A percentile compares a stretch with the other conserved stretches of the same genome.
Evolutionary conservation across 768 basidiomycete species (phyloP).

Genomic region (Mycena amicta): DNA sequence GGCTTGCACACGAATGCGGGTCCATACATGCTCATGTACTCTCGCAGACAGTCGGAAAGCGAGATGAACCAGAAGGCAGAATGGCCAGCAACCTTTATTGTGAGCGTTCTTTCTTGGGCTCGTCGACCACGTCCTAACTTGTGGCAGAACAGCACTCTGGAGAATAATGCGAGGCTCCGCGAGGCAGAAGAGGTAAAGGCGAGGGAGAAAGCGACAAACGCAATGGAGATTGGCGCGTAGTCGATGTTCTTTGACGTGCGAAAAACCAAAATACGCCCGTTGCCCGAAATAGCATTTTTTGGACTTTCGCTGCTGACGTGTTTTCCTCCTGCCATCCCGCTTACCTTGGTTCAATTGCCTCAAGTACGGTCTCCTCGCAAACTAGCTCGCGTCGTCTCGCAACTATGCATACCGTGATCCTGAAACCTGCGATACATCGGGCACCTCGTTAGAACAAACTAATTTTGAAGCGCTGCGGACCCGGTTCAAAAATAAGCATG

Average conservation of each 20-base stretch:
- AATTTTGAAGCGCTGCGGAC: constrained; percentile 13
- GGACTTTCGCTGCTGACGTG: too few species aligned
- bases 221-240: not conserved
- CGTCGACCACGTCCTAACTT: not conserved
- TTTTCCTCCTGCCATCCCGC: not conserved
- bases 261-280: too few species aligned
- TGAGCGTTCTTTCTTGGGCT: constrained; percentile 5
- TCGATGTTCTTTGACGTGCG: not conserved
- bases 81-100: constrained; percentile 13
- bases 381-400: too few species aligned
- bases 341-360: too few species aligned
- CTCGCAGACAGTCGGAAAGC: constrained; percentile 28
- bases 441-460: not conserved
- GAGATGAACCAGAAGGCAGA: constrained; percentile 3
- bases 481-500: constrained; percentile 4
- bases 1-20: constrained; percentile 79
- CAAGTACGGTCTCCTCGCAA: too few species aligned
- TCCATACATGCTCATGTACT: constrained; percentile 79
- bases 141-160: not conserved
- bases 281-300: not conserved
- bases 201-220: not conserved
- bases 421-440: constrained; percentile 1
- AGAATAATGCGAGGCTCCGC: not conserved
- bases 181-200: not conserved
- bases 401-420: too few species aligned